These are phyloP conservation scores for Phialophora verrucosa DNA, from an alignment of 2,329 filamentous ascomycete species.

Conservation along the genomic window DNA sequence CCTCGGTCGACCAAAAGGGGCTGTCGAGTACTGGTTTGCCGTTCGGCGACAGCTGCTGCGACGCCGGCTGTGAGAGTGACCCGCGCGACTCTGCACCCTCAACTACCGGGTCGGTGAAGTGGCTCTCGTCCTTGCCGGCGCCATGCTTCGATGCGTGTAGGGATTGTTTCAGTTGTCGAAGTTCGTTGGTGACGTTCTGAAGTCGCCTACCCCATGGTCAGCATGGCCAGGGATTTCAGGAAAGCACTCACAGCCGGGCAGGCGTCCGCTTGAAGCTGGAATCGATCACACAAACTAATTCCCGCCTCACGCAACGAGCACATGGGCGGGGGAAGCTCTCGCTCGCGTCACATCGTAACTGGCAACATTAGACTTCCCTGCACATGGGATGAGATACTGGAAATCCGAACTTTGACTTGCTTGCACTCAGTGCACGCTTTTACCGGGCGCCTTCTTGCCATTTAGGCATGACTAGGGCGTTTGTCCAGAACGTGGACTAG, in stretches of 20 bases:
- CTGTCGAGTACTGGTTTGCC: not conserved
- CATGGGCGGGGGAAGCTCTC: conserved; percentile 24
- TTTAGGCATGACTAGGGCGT: conserved; percentile 7
- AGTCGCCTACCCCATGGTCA: conserved; percentile 15
- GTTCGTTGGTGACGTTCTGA: conserved; percentile 19
- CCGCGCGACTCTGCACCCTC: not conserved
- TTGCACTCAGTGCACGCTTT: conserved; percentile 24
- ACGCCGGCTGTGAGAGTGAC: not conserved
- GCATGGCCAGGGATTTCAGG: not conserved
- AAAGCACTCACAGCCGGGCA: conserved; percentile 13
- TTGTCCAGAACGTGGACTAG: too few species aligned
- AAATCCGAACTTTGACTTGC: conserved; percentile 17
- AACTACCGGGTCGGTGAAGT: not conserved
- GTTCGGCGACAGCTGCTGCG: not conserved
- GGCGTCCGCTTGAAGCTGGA: conserved; percentile 23
- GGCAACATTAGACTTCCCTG: not conserved
- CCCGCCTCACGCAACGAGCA: conserved; percentile 16
- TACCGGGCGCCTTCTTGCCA: conserved; percentile 18
- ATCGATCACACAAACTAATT: conserved; percentile 20
- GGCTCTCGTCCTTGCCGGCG: not conserved
- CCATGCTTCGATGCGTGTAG: conserved; percentile 13
- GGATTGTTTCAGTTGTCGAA: conserved; percentile 18
- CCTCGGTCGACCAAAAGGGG: not conserved
- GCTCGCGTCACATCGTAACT: conserved; percentile 20
- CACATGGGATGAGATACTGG: too few species aligned